Evolutionary conservation across 108 stramenopile species (phyloP).

Genomic region (Skeletonema marinoi): DNA sequence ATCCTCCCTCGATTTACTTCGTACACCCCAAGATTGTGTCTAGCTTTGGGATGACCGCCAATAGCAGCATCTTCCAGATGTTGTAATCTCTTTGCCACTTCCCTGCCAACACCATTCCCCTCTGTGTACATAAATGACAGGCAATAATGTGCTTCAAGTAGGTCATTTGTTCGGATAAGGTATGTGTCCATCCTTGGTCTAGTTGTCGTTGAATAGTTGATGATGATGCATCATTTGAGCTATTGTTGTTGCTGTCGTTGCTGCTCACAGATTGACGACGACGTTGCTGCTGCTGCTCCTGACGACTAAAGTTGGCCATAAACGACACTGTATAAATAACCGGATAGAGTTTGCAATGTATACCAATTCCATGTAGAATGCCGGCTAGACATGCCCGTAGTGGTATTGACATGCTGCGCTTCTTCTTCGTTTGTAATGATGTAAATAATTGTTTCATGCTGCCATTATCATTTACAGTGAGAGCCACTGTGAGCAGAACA

Average conservation of each 20-base stretch:
- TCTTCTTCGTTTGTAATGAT: not conserved
- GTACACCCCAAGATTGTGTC: not conserved
- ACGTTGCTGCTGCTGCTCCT: slow-evolving; percentile 28
- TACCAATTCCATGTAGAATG: slow-evolving; percentile 78
- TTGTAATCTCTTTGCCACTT: not conserved
- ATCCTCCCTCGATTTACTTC: not conserved
- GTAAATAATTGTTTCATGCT: not conserved
- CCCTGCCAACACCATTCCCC: not conserved
- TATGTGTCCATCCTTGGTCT: slow-evolving; percentile 16
- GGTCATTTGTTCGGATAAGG: slow-evolving; percentile 23
- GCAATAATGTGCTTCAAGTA: not conserved
- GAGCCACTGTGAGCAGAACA: slow-evolving; percentile 71
- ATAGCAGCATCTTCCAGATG: slow-evolving; percentile 1
- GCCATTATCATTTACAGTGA: slow-evolving; percentile 11
- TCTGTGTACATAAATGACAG: not conserved
- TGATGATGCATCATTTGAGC: not conserved
- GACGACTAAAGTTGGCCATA: slow-evolving; percentile 61
- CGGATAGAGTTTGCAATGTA: slow-evolving; percentile 87
- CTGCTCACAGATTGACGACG: not conserved
- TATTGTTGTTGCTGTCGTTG: not conserved
- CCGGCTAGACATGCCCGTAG: slow-evolving; percentile 61
- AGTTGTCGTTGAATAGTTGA: not conserved
- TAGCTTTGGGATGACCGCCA: slow-evolving; percentile 4
- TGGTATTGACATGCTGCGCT: slow-evolving; percentile 1
- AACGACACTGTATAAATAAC: slow-evolving; percentile 85